Evolutionary conservation across 148 eudicot genomes (phyloP).

Genomic region (Mesembryanthemum crystallinum): DNA sequence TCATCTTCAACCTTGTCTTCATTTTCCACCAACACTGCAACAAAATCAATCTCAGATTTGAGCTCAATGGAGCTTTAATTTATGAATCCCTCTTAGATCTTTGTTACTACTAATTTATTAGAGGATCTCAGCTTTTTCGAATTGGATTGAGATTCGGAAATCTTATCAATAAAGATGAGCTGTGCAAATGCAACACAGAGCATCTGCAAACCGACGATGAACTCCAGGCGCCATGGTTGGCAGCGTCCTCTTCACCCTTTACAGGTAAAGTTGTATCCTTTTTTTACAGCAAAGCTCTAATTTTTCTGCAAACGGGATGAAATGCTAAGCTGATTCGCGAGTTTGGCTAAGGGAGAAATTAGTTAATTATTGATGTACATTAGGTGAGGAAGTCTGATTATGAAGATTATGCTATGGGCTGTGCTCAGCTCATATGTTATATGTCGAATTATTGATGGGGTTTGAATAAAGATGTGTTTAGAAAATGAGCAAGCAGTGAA

Average conservation of each 20-base stretch:
- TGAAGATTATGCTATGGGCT: neutral
- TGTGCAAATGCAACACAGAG: neutral
- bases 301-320: too few species aligned
- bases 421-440: neutral
- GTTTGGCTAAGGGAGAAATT: neutral
- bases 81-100: neutral
- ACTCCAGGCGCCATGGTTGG: constrained; percentile 82
- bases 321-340: neutral
- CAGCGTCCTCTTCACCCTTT: constrained; percentile 88
- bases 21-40: neutral
- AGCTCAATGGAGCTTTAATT: neutral
- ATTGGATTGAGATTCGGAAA: neutral
- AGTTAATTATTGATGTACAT: neutral
- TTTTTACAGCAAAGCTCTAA: neutral
- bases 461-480: neutral
- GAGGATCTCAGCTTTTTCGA: neutral
- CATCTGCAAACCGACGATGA: neutral
- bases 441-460: neutral
- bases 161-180: neutral
- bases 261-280: constrained; percentile 42
- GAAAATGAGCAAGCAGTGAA: neutral
- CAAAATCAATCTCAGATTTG: neutral
- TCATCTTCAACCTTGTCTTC: neutral
- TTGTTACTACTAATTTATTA: neutral
- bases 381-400: neutral